These are phyloP conservation scores for Podospora didyma DNA, from an alignment of 495 filamentous ascomycete genomes.

Conservation along the genomic window DNA sequence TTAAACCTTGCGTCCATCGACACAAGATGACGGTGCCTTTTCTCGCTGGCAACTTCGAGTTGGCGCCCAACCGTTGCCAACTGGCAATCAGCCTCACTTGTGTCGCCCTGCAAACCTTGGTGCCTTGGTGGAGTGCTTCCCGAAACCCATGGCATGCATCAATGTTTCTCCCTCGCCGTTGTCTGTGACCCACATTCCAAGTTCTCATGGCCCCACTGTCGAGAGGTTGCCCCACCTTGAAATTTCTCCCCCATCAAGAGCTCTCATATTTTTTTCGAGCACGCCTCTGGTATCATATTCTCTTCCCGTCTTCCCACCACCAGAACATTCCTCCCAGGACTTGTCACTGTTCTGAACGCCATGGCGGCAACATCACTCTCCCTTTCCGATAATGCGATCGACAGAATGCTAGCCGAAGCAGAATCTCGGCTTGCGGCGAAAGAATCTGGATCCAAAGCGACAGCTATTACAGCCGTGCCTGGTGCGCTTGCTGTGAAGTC, in stretches of 20 bases:
- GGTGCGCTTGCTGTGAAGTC: conserved; percentile 4
- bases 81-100: conserved; percentile 29
- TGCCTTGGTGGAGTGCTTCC: neutral
- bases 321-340: neutral
- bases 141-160: conserved; percentile 11
- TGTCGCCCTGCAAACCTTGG: neutral
- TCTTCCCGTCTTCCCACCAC: neutral
- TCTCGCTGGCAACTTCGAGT: conserved; percentile 7
- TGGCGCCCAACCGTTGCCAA: conserved; percentile 25
- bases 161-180: conserved; percentile 20
- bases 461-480: conserved; percentile 8
- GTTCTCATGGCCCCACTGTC: neutral
- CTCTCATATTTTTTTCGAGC: neutral
- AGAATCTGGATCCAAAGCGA: conserved; percentile 10
- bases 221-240: neutral
- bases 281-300: neutral
- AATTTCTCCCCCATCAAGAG: neutral
- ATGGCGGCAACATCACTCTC: conserved; percentile 18
- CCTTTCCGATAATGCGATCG: conserved; percentile 27
- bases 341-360: neutral
- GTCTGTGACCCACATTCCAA: neutral
- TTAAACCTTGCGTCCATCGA: too few relatives aligned
- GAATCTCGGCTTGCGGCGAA: conserved; percentile 26
- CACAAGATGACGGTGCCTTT: neutral
- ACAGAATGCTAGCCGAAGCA: conserved; percentile 28